Base-by-base conservation (phyloP, 2,329 filamentous ascomycete species). In the Thelonectria blattea region DNA sequence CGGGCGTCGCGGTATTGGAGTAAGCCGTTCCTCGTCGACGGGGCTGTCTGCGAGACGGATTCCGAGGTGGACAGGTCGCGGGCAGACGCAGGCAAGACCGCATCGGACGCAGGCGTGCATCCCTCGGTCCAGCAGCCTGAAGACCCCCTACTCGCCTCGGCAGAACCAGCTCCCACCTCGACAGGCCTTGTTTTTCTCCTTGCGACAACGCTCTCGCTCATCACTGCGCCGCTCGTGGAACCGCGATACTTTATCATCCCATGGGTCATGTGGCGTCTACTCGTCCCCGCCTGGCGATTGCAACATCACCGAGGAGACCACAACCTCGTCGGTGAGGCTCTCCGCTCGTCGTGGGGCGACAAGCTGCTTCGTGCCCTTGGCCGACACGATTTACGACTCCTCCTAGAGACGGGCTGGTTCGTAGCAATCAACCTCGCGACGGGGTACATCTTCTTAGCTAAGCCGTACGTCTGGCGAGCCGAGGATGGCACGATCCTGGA, bases 201-300 rank as follows among this genome's bases (percentile, higher is more conserved):
- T 5, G 85, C 93, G 0, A 93, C 93, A 0, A 72, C 89, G 0
- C 81, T 97, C 3, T 94, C 91, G 0, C 84, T 99, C 12, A 79
- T 97, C 56, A 95, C 92, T 1, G 93, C 95, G 0, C 93, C 95
- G 0, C 84, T 99, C 1, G 94, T 99, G 10, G 95, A 99, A 75
- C 95, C 95, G 14, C 86, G 95, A 14, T 99, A 99, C 76, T 97
- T 97, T 75, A 96, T 99, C 72, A 83, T 97, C 12, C 93, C 94
- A 0, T 99, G 93, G 92, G 85, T 97, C 9, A 88, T 97, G 70
- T 98, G 93, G 92, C 85, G 95, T 1, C 78, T 98, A 8, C 85
- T 96, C 70, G 78, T 96, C 1, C 92, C 92, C 0, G 75, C 81
- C 52, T 80, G 78, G 78, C 65, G 66, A 30, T 41, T 71, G 5